A percentile compares a stretch with the other conserved stretches of the same genome.
phyloP scores from a whole-genome alignment of 805 yeast species.

The Hanseniaspora vineae region DNA sequence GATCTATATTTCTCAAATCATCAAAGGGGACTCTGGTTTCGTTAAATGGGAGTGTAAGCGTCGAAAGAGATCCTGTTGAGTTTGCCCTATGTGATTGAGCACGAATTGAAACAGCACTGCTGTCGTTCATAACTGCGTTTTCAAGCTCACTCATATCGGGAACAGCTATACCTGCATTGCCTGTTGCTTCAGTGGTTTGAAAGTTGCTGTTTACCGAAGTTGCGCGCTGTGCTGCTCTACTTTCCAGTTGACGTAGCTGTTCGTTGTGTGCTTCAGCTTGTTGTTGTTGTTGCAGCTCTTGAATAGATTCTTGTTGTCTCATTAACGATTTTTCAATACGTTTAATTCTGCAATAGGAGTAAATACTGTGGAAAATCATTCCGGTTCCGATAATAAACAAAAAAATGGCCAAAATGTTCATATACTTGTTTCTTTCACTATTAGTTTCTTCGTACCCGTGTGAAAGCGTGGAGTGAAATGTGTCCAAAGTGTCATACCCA shows the following conservation, averaged over 20 bases:
- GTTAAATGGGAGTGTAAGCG: neutral
- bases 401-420: conserved; percentile 47
- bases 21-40: neutral
- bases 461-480: conserved; percentile 18
- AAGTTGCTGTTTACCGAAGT: neutral
- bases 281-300: neutral
- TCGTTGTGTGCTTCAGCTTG: neutral
- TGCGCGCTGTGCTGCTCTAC: no score
- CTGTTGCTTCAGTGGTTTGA: neutral
- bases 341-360: conserved; percentile 64
- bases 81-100: neutral
- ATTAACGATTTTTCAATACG: conserved; percentile 43
- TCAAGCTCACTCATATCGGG: no score
- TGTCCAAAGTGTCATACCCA: conserved; percentile 10
- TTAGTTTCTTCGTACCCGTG: conserved; percentile 19
- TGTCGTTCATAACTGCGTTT: no score
- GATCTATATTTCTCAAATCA: neutral
- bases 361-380: conserved; percentile 51
- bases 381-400: conserved; percentile 58
- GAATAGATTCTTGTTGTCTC: conserved; percentile 3
- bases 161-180: no score
- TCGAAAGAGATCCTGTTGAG: neutral
- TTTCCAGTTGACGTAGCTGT: neutral
- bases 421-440: conserved; percentile 13
- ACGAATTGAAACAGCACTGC: no score